These are phyloP conservation scores for Tetrapisispora iriomotensis DNA, from an alignment of 805 yeast species.

Conservation along the genomic window DNA sequence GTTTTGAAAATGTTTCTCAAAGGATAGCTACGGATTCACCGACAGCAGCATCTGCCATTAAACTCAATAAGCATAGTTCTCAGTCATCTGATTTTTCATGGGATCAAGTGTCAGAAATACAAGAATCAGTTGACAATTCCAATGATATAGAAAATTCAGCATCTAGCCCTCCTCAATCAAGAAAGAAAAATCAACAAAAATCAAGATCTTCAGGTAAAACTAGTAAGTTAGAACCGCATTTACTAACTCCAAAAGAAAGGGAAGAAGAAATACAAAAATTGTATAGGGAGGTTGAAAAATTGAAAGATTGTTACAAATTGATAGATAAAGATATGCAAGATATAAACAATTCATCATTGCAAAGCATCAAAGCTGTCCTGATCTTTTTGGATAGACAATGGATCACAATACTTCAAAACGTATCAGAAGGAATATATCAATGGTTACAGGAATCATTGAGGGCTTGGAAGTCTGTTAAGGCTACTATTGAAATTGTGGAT, in stretches of 20 bases:
- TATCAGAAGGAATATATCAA: conserved; percentile 27
- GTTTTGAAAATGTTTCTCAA: conserved; percentile 27
- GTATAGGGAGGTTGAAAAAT: conserved; percentile 29
- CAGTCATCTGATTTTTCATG: not conserved
- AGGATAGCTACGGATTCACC: conserved; percentile 24
- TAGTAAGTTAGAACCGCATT: conserved; percentile 23
- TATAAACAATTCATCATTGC: conserved; percentile 28
- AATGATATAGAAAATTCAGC: not conserved
- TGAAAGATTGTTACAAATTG: conserved; percentile 33
- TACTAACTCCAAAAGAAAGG: conserved; percentile 30
- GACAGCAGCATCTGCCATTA: not conserved
- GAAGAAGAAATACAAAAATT: conserved; percentile 30
- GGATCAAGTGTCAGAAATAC: conserved; percentile 3
- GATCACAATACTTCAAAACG: conserved; percentile 23
- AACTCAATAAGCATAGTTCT: not conserved
- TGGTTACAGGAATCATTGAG: conserved; percentile 32
- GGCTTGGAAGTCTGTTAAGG: conserved; percentile 28
- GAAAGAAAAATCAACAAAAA: conserved; percentile 1
- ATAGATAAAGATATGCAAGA: conserved; percentile 30
- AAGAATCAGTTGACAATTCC: conserved; percentile 6
- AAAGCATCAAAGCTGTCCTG: conserved; percentile 23
- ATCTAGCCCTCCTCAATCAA: not conserved
- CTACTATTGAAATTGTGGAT: not conserved
- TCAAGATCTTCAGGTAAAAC: conserved; percentile 6
- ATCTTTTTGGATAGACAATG: conserved; percentile 23